These are phyloP conservation scores for Vitis hybrid DNA, from an alignment of 177 flowering plant genomes.

Conservation along the genomic window DNA sequence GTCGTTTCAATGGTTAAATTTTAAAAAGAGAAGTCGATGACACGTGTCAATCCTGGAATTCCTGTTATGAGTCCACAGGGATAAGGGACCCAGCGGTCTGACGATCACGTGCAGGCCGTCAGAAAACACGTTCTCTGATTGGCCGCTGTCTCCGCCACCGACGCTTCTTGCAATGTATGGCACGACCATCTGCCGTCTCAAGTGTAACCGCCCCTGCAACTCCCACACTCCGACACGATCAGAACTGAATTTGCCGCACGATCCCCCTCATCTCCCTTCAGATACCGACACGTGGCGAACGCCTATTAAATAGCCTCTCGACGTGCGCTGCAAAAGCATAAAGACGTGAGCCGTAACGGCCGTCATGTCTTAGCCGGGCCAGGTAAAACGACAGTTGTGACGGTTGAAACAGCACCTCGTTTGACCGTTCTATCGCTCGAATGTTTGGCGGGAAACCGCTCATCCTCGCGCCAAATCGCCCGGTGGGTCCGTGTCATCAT, in stretches of 20 bases:
- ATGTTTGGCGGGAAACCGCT: conserved; percentile 26
- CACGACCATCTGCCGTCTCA: not conserved
- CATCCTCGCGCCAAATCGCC: conserved; percentile 28
- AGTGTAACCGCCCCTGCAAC: not conserved
- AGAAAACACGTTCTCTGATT: conserved; percentile 34
- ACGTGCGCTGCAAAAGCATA: no score
- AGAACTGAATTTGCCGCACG: not conserved
- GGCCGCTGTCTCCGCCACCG: conserved; percentile 3
- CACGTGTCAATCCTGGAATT: conserved; percentile 13
- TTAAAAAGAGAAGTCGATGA: not conserved
- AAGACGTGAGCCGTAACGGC: not conserved
- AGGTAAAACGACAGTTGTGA: conserved; percentile 7
- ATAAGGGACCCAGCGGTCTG: conserved; percentile 12
- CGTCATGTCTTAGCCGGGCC: conserved; percentile 4
- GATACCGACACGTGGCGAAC: conserved; percentile 3
- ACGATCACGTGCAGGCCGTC: conserved; percentile 34
- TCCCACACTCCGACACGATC: conserved; percentile 4
- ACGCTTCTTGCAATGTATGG: not conserved
- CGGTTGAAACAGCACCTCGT: not conserved
- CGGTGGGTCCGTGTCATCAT: conserved; percentile 20
- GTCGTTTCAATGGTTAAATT: not conserved
- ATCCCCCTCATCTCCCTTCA: not conserved
- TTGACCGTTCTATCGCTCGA: not conserved
- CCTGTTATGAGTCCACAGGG: not conserved
- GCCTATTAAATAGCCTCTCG: not conserved